Base-by-base conservation (phyloP, 1,284 basidiomycete species). In the Ceratobasidium sp. region DNA sequence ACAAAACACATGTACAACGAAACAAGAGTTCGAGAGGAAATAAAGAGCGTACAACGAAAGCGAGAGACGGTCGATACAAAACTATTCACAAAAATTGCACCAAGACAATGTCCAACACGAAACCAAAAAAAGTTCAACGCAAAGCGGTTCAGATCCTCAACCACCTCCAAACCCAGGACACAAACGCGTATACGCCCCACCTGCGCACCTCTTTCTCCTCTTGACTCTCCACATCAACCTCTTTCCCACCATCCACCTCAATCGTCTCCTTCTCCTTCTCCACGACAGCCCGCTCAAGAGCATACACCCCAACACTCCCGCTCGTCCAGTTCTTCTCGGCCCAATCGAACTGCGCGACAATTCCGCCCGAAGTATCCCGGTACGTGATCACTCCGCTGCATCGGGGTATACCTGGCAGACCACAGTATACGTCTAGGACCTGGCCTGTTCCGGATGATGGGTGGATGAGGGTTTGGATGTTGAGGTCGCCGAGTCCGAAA, bases 401-500 rank as follows among this genome's bases (percentile, higher is more conserved):
- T 10, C 71, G 60, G 33, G 71, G 71, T 2, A 75, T 75, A 13
- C 71, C 60, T 0, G 58, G 71, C 71, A 75, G 53, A 4, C 60
- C 40, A 5, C 71, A 75, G 51, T 75, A 75, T 5, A 63, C 58
- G n/a, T 75, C 71, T 18, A 75, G 9, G 26, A 75, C 58, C 12
- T 33, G 40, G 13, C 71, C 71, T 28, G 71, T 63, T 9, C 71
- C 71, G 4, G 58, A 63, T 1, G 20, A 26, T 3, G 71, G 46
- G 1, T 44, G 55, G 0, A 75, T 40, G 13, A 23, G 28, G 13
- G 18, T 63, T 12, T 15, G 2, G 44, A 75, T 13, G n/a, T 51
- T 53, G 12, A 75, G 23, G 7, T 55, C 71, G 33, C 71, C 71
- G n/a, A 75, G 23, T 23, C 71, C 71, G 40, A 75, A 75, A n/a